Evolutionary conservation across 129 eudicot genomes (phyloP).

Genomic region (Ambrosia artemisiifolia): DNA sequence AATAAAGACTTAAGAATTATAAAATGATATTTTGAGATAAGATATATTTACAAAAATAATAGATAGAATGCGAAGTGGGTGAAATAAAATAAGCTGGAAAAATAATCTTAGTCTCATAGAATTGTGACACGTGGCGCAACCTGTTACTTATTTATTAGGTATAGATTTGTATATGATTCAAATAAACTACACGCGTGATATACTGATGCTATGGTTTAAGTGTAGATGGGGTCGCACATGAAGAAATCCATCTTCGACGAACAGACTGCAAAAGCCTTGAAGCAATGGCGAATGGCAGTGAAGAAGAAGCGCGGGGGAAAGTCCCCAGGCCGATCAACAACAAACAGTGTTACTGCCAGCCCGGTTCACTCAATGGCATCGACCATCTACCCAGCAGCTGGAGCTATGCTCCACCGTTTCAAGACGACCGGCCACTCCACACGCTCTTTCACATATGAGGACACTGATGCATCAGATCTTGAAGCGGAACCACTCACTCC

Average conservation of each 20-base stretch:
- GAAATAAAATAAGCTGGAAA: no score
- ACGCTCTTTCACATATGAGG: no score
- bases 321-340: conserved; percentile 42
- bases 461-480: background rate
- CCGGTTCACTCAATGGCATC: conserved; percentile 53
- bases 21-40: no score
- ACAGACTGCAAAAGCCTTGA: conserved; percentile 62
- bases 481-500: conserved; percentile 57
- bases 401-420: conserved; percentile 36
- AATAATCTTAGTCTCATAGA: no score
- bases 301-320: conserved; percentile 53
- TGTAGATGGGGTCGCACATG: conserved; percentile 81
- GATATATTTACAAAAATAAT: no score
- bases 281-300: conserved; percentile 60
- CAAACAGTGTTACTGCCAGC: conserved; percentile 35
- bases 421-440: no score
- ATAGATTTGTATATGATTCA: no score
- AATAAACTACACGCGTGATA: background rate
- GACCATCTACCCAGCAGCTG: conserved; percentile 24
- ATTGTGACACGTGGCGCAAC: no score
- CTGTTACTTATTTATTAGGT: no score
- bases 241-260: conserved; percentile 75
- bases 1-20: no score
- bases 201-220: background rate
- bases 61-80: no score